phyloP scores from a whole-genome alignment of 2,329 filamentous ascomycete genomes.

The Penicillium sp. region DNA sequence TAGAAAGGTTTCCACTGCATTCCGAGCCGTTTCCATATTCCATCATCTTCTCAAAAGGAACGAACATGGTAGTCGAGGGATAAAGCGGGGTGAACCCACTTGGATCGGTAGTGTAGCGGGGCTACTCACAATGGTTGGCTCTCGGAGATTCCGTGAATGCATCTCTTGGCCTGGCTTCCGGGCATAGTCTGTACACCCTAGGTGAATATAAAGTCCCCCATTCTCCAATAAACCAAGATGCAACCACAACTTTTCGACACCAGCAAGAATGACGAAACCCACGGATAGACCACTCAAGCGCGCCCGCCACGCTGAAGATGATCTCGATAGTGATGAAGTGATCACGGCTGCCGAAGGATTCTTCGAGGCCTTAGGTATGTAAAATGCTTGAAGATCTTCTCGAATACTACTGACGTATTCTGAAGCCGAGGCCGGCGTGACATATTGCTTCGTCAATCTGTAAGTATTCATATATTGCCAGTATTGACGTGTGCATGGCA shows the following conservation, averaged over 20 bases:
- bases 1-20: no score
- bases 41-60: no score
- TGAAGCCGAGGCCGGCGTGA: conserved; percentile 30
- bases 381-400: not conserved
- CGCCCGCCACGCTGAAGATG: not conserved
- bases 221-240: no score
- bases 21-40: no score
- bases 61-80: no score
- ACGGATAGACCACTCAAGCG: not conserved
- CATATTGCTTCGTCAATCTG: conserved; percentile 50
- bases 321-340: not conserved
- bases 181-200: not conserved
- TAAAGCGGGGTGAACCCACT: not conserved
- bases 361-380: conserved; percentile 21
- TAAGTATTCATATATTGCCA: not conserved
- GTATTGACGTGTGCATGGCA: no score
- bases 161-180: not conserved
- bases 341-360: conserved; percentile 20
- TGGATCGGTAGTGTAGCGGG: not conserved
- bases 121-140: not conserved
- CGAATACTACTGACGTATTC: not conserved
- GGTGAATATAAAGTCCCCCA: not conserved
- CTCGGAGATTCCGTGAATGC: not conserved
- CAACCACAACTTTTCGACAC: not conserved
- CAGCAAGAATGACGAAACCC: not conserved